Conservation (phyloP, 148 eudicot species). For the Camellia japonica region DNA sequence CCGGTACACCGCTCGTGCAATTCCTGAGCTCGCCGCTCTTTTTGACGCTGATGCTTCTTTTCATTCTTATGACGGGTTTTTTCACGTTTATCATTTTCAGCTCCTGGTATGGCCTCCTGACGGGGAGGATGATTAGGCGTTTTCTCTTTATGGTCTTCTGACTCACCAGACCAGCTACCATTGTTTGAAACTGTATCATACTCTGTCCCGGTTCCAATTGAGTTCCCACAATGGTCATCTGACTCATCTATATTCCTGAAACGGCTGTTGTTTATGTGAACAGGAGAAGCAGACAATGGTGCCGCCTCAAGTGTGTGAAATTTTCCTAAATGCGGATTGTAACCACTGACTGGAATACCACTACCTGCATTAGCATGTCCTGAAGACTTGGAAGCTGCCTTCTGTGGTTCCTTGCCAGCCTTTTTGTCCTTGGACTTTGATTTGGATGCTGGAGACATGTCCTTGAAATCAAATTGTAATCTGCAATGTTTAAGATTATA, state of each 20-base stretch:
- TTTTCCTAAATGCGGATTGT: slow-evolving; percentile 83
- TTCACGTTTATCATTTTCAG: slow-evolving; percentile 88
- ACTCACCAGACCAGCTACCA: slow-evolving; percentile 91
- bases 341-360: slow-evolving; percentile 70
- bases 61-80: slow-evolving; percentile 94
- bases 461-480: slow-evolving; percentile 9
- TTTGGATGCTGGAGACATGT: slow-evolving; percentile 77
- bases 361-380: slow-evolving; percentile 39
- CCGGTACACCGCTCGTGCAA: slow-evolving; percentile 90
- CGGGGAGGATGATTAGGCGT: slow-evolving; percentile 31
- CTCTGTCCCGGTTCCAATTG: slow-evolving; percentile 57
- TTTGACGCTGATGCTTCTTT: slow-evolving; percentile 96
- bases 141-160: slow-evolving; percentile 94
- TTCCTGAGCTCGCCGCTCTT: slow-evolving; percentile 93
- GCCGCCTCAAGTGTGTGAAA: slow-evolving; percentile 73
- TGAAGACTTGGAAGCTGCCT: slow-evolving; percentile 61
- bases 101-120: slow-evolving; percentile 70
- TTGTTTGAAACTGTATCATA: slow-evolving; percentile 82
- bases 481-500: slow-evolving; percentile 23
- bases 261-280: slow-evolving; percentile 75
- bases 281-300: slow-evolving; percentile 47
- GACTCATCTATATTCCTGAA: slow-evolving; percentile 82
- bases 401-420: slow-evolving; percentile 66
- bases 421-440: slow-evolving; percentile 85
- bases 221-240: slow-evolving; percentile 68